phyloP scores from a whole-genome alignment of 257 asterid species.

The Orobanche coerulescens region DNA sequence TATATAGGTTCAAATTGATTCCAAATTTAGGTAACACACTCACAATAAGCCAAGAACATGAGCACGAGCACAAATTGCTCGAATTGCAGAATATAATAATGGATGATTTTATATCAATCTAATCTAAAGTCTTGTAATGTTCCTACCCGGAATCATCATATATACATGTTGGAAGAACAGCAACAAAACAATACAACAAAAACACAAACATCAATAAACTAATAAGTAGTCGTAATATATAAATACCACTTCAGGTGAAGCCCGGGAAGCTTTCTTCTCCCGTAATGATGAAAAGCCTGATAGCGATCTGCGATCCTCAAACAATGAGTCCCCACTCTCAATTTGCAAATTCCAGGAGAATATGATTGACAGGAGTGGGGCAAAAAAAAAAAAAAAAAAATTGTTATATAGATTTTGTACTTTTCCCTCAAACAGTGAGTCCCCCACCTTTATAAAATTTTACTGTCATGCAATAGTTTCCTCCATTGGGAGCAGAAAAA shows the following conservation, averaged over 20 bases:
- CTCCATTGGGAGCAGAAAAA: too few relatives aligned
- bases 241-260: not conserved
- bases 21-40: too few relatives aligned
- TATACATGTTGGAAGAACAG: conserved; percentile 25
- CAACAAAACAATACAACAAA: conserved; percentile 21
- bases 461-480: conserved; percentile 2
- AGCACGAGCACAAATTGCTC: not conserved
- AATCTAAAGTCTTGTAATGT: conserved; percentile 12
- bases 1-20: too few relatives aligned
- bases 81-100: not conserved
- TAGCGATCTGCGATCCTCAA: conserved; percentile 31
- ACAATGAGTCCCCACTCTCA: conserved; percentile 29
- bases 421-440: too few relatives aligned
- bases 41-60: not conserved
- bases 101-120: not conserved
- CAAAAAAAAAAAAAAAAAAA: too few relatives aligned
- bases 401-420: not conserved
- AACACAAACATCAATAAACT: not conserved
- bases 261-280: not conserved
- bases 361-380: too few relatives aligned
- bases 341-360: not conserved
- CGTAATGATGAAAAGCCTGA: conserved; percentile 28
- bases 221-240: too few relatives aligned
- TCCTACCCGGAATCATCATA: not conserved
- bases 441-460: too few relatives aligned